Percentiles rank a stretch among this genome's conserved stretches.
These are phyloP conservation scores for Monosporascus cannonballus DNA, from an alignment of 2,329 filamentous ascomycete genomes.

Conservation along the genomic window DNA sequence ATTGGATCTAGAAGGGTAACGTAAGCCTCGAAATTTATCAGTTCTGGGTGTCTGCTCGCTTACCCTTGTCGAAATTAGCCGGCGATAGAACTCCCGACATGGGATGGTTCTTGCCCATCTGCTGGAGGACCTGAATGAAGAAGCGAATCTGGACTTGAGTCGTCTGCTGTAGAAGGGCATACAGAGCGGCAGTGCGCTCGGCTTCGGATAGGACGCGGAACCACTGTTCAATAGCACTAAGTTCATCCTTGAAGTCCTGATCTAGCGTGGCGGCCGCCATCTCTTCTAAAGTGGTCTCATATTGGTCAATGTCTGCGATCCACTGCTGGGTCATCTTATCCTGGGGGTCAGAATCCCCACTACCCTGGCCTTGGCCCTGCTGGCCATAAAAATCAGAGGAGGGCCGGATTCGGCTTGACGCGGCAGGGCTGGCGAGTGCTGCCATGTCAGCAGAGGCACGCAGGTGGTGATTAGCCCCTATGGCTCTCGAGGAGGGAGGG, in stretches of 20 bases:
- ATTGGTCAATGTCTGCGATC: slow-evolving; percentile 98
- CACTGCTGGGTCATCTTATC: slow-evolving; percentile 96
- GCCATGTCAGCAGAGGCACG: slow-evolving; percentile 96
- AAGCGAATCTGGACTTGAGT: slow-evolving; percentile 98
- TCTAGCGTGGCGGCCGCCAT: slow-evolving; percentile 99
- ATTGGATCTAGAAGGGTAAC: slow-evolving; percentile 67
- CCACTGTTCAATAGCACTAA: slow-evolving; percentile 99
- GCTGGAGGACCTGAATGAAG: slow-evolving; percentile 97
- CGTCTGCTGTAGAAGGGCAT: slow-evolving; percentile 93
- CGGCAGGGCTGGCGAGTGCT: slow-evolving; percentile 61
- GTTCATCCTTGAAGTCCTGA: slow-evolving; percentile 98
- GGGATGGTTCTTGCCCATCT: slow-evolving; percentile 97
- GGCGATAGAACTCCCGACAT: slow-evolving; percentile 95
- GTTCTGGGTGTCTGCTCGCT: slow-evolving; percentile 20
- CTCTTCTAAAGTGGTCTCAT: slow-evolving; percentile 96
- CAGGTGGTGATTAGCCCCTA: slow-evolving; percentile 77
- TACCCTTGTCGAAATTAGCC: slow-evolving; percentile 94
- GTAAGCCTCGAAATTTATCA: slow-evolving; percentile 2
- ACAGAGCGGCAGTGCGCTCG: slow-evolving; percentile 89
- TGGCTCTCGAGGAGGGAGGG: slow-evolving; percentile 70
- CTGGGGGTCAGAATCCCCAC: slow-evolving; percentile 70
- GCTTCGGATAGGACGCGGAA: slow-evolving; percentile 96
- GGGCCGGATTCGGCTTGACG: slow-evolving; percentile 77
- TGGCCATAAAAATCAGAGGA: slow-evolving; percentile 93
- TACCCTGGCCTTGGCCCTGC: slow-evolving; percentile 60